phyloP scores from a whole-genome alignment of 2,329 filamentous ascomycete species.

The Alternaria panax region DNA sequence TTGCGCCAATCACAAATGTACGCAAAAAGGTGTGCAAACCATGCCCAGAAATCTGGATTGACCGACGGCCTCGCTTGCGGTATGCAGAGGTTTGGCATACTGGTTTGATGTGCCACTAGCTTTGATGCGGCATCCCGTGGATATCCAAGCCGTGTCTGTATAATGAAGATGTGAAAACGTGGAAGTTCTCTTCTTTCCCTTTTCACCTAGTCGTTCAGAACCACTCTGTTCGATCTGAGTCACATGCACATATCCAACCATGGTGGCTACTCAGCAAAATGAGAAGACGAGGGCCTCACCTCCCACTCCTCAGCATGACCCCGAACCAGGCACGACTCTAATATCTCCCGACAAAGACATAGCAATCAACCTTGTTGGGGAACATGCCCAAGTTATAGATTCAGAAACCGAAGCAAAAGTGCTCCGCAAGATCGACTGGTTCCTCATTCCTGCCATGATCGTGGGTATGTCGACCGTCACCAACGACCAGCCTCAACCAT shows the following conservation, averaged over 20 bases:
- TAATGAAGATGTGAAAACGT: conserved; percentile 14
- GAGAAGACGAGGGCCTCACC: conserved; percentile 27
- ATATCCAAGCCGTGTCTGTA: conserved; percentile 18
- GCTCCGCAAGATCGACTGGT: conserved; percentile 71
- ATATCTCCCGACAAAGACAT: conserved; percentile 59
- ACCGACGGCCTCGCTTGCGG: conserved; percentile 5
- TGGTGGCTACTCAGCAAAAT: conserved; percentile 3
- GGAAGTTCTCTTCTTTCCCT: background rate
- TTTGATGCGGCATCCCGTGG: conserved; percentile 23
- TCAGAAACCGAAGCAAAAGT: conserved; percentile 63
- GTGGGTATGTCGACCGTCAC: conserved; percentile 34
- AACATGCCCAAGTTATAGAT: conserved; percentile 63
- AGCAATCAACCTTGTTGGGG: conserved; percentile 67
- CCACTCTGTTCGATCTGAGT: background rate
- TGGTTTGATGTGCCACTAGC: conserved; percentile 23
- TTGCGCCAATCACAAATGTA: conserved; percentile 3
- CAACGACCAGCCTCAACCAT: background rate
- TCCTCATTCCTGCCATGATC: conserved; percentile 72
- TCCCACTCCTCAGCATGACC: conserved; percentile 15
- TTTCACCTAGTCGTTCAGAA: background rate
- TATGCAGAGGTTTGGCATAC: conserved; percentile 3
- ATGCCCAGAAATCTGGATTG: background rate
- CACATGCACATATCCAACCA: background rate
- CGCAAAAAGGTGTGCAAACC: background rate
- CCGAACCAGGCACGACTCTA: conserved; percentile 25